Evolutionary conservation across 768 basidiomycete genomes (phyloP).

Genomic region (Heimioporus sp.): DNA sequence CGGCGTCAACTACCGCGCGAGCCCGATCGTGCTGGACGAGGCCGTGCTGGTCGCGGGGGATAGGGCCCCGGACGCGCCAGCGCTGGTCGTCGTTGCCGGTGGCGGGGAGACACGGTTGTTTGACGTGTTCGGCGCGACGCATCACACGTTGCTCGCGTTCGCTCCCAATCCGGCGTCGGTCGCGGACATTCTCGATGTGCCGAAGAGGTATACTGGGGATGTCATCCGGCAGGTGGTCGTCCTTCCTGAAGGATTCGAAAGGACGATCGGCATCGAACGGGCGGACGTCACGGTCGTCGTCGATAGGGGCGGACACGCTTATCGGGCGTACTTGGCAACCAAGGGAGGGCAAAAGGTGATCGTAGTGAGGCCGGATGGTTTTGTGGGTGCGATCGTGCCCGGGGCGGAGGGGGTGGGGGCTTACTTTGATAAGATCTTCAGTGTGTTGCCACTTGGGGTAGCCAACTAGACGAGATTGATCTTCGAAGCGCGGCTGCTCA

Average conservation of each 20-base stretch:
- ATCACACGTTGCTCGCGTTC: slow-evolving; percentile 30
- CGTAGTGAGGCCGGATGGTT: slow-evolving; percentile 43
- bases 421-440: too few relatives aligned
- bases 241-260: slow-evolving; percentile 8
- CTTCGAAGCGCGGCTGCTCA: too few relatives aligned
- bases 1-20: slow-evolving; percentile 54
- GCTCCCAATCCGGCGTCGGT: not conserved
- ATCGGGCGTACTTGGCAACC: slow-evolving; percentile 34
- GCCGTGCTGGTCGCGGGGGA: slow-evolving; percentile 9
- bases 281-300: slow-evolving; percentile 36
- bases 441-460: too few relatives aligned
- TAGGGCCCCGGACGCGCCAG: slow-evolving; percentile 14
- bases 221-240: slow-evolving; percentile 13
- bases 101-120: slow-evolving; percentile 3
- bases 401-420: slow-evolving; percentile 13
- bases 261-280: slow-evolving; percentile 4
- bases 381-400: slow-evolving; percentile 34
- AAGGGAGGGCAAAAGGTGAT: slow-evolving; percentile 32
- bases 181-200: slow-evolving; percentile 4
- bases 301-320: slow-evolving; percentile 40
- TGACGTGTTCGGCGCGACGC: slow-evolving; percentile 1
- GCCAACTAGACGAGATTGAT: too few relatives aligned
- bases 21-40: slow-evolving; percentile 32
- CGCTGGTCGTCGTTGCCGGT: not conserved
- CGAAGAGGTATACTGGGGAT: slow-evolving; percentile 5